Base-by-base conservation (phyloP, 208 protist species). In the Wallacemonas rigidus region DNA sequence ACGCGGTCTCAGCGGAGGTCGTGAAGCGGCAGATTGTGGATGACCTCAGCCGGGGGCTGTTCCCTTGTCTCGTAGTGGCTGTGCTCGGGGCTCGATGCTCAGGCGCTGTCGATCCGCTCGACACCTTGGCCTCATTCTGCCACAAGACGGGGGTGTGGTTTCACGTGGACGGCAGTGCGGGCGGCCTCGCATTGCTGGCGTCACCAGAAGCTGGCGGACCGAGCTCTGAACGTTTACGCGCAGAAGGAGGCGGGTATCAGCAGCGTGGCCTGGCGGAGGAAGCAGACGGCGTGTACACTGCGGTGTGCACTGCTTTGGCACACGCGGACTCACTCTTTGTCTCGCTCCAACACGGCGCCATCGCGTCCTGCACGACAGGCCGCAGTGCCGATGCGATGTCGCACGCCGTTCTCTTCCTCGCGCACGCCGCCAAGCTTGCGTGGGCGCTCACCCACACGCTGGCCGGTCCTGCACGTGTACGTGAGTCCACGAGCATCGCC, bases 101-200 rank as follows among this genome's bases (percentile, higher is more conserved):
- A 45, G 90, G 80, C 14, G 76, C 82, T 3, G 80, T 91, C 0
- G 90, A 95, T 51, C 87, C 85, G 2, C 72, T 95, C 7, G 65
- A 56, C 1, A 75, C 60, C 43, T 17, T 92, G 7, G 78, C 77
- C 1, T 57, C 71, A 15, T 80, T 92, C 41, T 93, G 90, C 69
- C 47, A 65, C 4, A 75, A 74, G 26, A 71, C 89, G 9, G 86
- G 82, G 2, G 68, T 92, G 38, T 95, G 90, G 88, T 83, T 88
- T 45, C 90, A 95, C 75, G 53, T 93, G 4, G 90, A 93, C 50
- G 89, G 86, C 3, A 81, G 80, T 40, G 74, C 83, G 54, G 81
- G 81, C 51, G 86, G 85, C 1, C 6, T 75, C 1, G 80, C 82
- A 3, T 54, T 94, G 55, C 69, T 78, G 2, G 63, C 81, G 40